phyloP scores from a whole-genome alignment of 2,329 filamentous ascomycete genomes.

The Clonostachys byssicola region DNA sequence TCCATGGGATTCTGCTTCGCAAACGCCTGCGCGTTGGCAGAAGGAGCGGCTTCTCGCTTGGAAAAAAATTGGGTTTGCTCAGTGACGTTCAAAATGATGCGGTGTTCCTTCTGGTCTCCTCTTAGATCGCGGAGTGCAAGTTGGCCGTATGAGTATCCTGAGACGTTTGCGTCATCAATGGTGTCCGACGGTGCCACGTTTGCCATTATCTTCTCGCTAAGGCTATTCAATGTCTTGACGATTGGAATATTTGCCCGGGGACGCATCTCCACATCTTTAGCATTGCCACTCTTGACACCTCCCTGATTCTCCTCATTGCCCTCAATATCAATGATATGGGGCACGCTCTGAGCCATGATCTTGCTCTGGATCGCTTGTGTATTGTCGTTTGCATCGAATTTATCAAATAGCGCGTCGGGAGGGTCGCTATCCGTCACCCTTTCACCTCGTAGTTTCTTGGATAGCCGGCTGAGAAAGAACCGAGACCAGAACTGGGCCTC shows the following conservation, averaged over 20 bases:
- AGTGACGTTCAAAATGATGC: conserved; percentile 81
- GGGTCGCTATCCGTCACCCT: conserved; percentile 75
- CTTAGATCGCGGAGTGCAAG: conserved; percentile 77
- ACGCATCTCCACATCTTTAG: conserved; percentile 86
- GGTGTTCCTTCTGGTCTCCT: conserved; percentile 67
- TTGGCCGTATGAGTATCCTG: conserved; percentile 59
- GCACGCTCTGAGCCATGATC: conserved; percentile 63
- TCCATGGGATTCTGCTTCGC: conserved; percentile 65
- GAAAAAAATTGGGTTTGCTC: conserved; percentile 84
- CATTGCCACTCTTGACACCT: conserved; percentile 74
- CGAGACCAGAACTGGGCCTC: conserved; percentile 87
- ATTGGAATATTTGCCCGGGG: conserved; percentile 80
- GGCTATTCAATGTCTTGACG: conserved; percentile 79
- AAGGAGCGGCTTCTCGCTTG: conserved; percentile 43
- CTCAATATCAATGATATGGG: conserved; percentile 86
- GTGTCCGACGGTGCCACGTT: conserved; percentile 78
- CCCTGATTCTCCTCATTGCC: conserved; percentile 95
- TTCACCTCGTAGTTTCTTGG: conserved; percentile 89
- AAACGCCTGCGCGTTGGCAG: conserved; percentile 48
- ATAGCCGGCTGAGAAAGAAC: conserved; percentile 87
- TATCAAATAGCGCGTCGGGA: conserved; percentile 77
- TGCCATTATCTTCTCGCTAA: conserved; percentile 91
- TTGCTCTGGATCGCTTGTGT: conserved; percentile 45
- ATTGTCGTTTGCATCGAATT: conserved; percentile 75
- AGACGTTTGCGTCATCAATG: conserved; percentile 44